Conservation (phyloP, 2,329 filamentous ascomycete genomes). For the Aureobasidium melanogenum region DNA sequence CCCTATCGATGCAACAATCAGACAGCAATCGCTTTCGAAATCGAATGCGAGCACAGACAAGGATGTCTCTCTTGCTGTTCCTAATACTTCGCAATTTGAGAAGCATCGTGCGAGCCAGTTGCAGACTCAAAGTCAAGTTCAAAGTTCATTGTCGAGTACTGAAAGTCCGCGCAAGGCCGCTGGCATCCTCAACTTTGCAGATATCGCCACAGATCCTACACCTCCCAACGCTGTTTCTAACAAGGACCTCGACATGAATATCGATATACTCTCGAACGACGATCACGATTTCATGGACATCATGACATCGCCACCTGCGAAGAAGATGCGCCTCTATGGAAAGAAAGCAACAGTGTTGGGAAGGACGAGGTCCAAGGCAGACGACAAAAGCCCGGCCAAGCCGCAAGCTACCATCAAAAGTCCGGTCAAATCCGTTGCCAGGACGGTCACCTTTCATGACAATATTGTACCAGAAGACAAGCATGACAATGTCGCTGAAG, state of each 20-base stretch:
- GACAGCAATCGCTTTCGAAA: slow-evolving; percentile 11
- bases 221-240: slow-evolving; percentile 17
- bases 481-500: neutral
- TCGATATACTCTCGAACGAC: slow-evolving; percentile 29
- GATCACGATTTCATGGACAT: slow-evolving; percentile 27
- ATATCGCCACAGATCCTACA: slow-evolving; percentile 22
- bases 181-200: slow-evolving; percentile 23
- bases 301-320: slow-evolving; percentile 23
- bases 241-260: slow-evolving; percentile 23
- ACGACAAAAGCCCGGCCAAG: neutral
- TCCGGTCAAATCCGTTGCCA: neutral
- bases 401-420: neutral
- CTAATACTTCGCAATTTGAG: slow-evolving; percentile 17
- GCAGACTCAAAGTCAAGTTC: neutral
- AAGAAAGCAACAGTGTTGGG: slow-evolving; percentile 14
- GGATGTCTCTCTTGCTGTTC: neutral
- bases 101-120: slow-evolving; percentile 20
- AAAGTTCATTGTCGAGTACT: slow-evolving; percentile 12
- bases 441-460: neutral
- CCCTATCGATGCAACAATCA: neutral
- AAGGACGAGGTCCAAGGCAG: neutral
- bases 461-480: neutral
- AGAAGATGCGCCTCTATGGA: slow-evolving; percentile 23
- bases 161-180: slow-evolving; percentile 26
- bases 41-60: neutral